These are phyloP conservation scores for Amphirosellinia nigrospora DNA, from an alignment of 495 filamentous ascomycete species.

Conservation along the genomic window DNA sequence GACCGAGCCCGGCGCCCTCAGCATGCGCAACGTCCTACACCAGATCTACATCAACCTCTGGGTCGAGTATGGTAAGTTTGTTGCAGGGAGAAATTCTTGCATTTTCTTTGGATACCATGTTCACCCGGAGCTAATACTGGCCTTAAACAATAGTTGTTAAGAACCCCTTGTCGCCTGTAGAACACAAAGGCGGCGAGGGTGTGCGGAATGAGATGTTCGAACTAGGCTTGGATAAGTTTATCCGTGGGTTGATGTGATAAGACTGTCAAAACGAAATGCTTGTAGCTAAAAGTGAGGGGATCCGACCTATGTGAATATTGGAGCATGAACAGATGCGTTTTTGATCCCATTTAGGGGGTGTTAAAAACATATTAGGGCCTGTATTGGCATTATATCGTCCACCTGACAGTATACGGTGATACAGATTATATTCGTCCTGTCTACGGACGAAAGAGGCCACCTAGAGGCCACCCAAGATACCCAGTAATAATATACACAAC, in stretches of 20 bases:
- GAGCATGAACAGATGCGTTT: not conserved
- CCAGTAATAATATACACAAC: slow-evolving; percentile 22
- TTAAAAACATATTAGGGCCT: not conserved
- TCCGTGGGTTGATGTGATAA: slow-evolving; percentile 59
- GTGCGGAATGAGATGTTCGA: slow-evolving; percentile 96
- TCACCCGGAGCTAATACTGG: slow-evolving; percentile 12
- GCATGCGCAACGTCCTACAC: slow-evolving; percentile 90
- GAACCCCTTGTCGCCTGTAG: slow-evolving; percentile 87
- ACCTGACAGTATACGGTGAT: slow-evolving; percentile 2
- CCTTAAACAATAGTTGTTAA: slow-evolving; percentile 72
- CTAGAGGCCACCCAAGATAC: slow-evolving; percentile 4
- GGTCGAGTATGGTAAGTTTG: slow-evolving; percentile 82
- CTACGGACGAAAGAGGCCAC: not conserved
- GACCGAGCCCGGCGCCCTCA: slow-evolving; percentile 86
- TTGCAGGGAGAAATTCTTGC: not conserved
- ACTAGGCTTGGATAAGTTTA: slow-evolving; percentile 84
- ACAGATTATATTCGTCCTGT: slow-evolving; percentile 14
- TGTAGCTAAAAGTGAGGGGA: not conserved
- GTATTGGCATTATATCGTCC: not conserved
- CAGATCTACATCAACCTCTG: slow-evolving; percentile 99
- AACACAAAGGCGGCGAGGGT: slow-evolving; percentile 86
- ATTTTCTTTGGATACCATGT: not conserved
- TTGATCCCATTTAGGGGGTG: not conserved
- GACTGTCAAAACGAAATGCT: not conserved
- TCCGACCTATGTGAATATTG: not conserved